Evolutionary conservation across 129 eudicot species (phyloP).

Genomic region (Centrapalus pauciflorus): DNA sequence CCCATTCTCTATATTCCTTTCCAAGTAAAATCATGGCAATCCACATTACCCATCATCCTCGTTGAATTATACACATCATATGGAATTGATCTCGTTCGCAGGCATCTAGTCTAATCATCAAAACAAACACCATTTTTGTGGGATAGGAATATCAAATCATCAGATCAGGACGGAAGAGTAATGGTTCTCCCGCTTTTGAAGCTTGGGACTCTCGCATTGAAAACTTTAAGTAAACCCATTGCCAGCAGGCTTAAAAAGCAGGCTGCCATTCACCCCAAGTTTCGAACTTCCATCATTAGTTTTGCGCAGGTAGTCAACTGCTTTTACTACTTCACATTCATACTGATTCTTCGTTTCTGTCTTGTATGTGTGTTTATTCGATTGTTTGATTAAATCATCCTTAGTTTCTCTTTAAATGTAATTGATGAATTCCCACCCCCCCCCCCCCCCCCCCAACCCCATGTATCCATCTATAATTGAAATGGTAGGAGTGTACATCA

Average conservation of each 20-base stretch:
- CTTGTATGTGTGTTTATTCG: background rate
- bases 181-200: slow-evolving; percentile 66
- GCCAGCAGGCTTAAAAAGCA: slow-evolving; percentile 71
- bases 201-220: slow-evolving; percentile 82
- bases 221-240: slow-evolving; percentile 80
- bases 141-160: background rate
- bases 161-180: slow-evolving; percentile 16
- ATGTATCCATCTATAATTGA: background rate
- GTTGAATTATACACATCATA: background rate
- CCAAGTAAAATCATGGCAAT: slow-evolving; percentile 13
- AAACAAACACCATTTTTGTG: slow-evolving; percentile 14
- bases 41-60: background rate
- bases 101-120: slow-evolving; percentile 1
- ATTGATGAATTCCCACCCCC: too few relatives aligned
- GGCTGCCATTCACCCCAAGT: slow-evolving; percentile 74
- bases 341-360: slow-evolving; percentile 1
- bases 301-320: slow-evolving; percentile 66
- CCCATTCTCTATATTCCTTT: slow-evolving; percentile 5
- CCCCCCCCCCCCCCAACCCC: too few relatives aligned
- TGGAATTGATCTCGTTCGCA: background rate
- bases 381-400: background rate
- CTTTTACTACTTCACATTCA: background rate
- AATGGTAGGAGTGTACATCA: background rate
- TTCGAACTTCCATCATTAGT: slow-evolving; percentile 59
- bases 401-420: background rate